A percentile compares a stretch with the other conserved stretches of the same genome.
Conservation (phyloP, 176 grass and related monocot species). For the Metroxylon sagu region DNA sequence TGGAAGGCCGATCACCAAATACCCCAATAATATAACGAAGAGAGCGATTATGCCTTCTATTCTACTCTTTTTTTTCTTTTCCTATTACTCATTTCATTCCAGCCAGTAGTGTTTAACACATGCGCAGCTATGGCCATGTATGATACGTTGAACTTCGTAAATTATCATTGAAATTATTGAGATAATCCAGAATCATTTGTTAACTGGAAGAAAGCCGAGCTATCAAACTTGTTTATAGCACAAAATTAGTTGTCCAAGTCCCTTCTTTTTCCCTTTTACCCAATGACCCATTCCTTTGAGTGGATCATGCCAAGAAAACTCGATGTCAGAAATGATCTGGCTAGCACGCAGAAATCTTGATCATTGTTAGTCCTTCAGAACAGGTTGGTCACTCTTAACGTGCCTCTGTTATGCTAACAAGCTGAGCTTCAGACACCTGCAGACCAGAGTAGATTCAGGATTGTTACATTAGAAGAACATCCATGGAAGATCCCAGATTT, state of each 20-base stretch:
- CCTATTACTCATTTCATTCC: background rate
- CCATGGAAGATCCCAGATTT: background rate
- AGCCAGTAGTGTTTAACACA: background rate
- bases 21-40: background rate
- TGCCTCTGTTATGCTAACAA: background rate
- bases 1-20: too few species aligned
- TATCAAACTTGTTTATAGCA: too few species aligned
- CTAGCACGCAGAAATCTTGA: background rate
- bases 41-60: background rate
- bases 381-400: background rate
- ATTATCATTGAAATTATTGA: too few species aligned
- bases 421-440: background rate
- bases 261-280: too few species aligned
- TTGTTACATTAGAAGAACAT: background rate
- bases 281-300: too few species aligned
- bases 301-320: too few species aligned
- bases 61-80: background rate
- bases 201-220: too few species aligned
- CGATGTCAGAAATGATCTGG: too few species aligned
- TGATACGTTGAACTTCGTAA: too few species aligned
- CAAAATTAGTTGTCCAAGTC: too few species aligned
- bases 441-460: background rate
- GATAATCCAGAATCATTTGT: too few species aligned
- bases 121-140: too few species aligned
- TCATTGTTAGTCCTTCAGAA: background rate